phyloP scores from a whole-genome alignment of 1,139 yeast species.

The Candida neerlandica region DNA sequence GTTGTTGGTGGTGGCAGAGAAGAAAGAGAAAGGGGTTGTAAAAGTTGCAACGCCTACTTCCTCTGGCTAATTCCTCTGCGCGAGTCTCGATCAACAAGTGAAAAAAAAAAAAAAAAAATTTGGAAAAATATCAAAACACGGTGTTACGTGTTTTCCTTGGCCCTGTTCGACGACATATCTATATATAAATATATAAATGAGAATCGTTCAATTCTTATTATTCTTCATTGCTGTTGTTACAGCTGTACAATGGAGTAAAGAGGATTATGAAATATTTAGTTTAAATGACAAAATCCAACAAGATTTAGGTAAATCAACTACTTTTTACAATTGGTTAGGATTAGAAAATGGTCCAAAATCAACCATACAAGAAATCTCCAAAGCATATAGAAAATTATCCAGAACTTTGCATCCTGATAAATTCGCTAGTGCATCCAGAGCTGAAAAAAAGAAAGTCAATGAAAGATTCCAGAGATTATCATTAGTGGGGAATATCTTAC shows the following conservation, averaged over 20 bases:
- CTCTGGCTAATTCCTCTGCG: not conserved
- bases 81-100: not conserved
- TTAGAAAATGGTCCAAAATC: conserved; percentile 56
- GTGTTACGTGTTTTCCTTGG: not conserved
- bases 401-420: conserved; percentile 86
- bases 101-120: conserved; percentile 7
- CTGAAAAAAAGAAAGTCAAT: conserved; percentile 48
- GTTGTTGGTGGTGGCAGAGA: not conserved
- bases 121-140: conserved; percentile 4
- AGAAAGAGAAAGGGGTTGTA: not conserved
- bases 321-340: conserved; percentile 72
- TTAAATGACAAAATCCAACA: conserved; percentile 65
- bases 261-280: conserved; percentile 80
- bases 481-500: conserved; percentile 69
- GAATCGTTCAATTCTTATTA: conserved; percentile 11
- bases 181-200: too few relatives aligned
- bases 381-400: conserved; percentile 74
- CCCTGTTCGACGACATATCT: not conserved
- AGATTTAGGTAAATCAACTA: conserved; percentile 62
- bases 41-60: not conserved
- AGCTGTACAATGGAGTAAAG: conserved; percentile 44
- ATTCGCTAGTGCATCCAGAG: conserved; percentile 42
- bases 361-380: conserved; percentile 61
- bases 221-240: conserved; percentile 20
- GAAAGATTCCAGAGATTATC: conserved; percentile 75